Evolutionary conservation across 1,284 basidiomycete genomes (phyloP).

Genomic region (Acaromyces ingoldii): DNA sequence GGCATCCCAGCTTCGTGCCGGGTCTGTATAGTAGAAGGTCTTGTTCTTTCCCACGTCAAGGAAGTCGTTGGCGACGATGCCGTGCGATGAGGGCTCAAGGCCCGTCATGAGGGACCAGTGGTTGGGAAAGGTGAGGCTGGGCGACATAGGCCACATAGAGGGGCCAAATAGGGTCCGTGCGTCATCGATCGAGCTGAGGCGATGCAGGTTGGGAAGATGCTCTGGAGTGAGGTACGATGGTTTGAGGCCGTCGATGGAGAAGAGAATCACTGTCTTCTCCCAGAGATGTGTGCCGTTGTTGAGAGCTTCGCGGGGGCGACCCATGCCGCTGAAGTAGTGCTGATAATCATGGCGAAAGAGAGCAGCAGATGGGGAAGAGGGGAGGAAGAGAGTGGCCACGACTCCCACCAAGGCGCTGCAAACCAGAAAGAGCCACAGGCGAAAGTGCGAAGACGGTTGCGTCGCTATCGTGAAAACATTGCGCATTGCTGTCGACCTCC

Average conservation of each 20-base stretch:
- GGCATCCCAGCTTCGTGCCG: slow-evolving; percentile 18
- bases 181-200: neutral
- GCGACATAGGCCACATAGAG: slow-evolving; percentile 73
- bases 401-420: too few relatives aligned
- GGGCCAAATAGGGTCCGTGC: slow-evolving; percentile 4
- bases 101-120: slow-evolving; percentile 55
- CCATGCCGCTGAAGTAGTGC: too few relatives aligned
- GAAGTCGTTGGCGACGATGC: slow-evolving; percentile 87
- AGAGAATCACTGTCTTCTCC: slow-evolving; percentile 3
- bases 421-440: too few relatives aligned
- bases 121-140: slow-evolving; percentile 75
- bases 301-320: too few relatives aligned
- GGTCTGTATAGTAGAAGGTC: slow-evolving; percentile 33
- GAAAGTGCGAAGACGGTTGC: too few relatives aligned
- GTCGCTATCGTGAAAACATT: too few relatives aligned
- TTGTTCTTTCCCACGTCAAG: slow-evolving; percentile 43
- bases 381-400: too few relatives aligned
- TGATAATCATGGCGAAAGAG: too few relatives aligned
- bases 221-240: neutral
- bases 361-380: too few relatives aligned
- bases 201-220: neutral
- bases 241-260: slow-evolving; percentile 10
- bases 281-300: slow-evolving; percentile 9
- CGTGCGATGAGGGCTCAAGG: slow-evolving; percentile 56
- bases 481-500: too few relatives aligned